Percentiles rank a stretch among this genome's conserved stretches.
phyloP scores from a whole-genome alignment of 1,284 basidiomycete species.

The Ceratorhiza oryzae-sativae region DNA sequence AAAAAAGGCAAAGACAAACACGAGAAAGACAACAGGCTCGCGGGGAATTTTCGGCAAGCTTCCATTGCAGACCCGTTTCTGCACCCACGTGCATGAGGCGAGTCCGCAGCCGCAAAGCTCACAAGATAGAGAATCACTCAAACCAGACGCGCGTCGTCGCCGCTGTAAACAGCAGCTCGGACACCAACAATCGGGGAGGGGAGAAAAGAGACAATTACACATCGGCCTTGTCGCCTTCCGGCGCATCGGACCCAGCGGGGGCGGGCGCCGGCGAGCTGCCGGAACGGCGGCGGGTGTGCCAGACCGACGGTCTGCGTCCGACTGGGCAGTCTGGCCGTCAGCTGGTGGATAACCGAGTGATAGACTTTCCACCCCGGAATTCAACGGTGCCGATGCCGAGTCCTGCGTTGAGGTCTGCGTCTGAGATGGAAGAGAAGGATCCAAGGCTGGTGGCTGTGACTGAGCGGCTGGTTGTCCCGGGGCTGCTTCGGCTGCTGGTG shows the following conservation, averaged over 20 bases:
- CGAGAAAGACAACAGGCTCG: constrained; percentile 7
- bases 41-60: constrained; percentile 13
- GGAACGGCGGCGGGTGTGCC: constrained; percentile 12
- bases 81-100: constrained; percentile 2
- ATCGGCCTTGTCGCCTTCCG: constrained; percentile 5
- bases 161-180: background rate
- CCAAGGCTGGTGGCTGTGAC: constrained; percentile 26
- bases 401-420: constrained; percentile 36
- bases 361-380: constrained; percentile 25
- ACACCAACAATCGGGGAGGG: background rate
- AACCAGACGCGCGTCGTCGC: background rate
- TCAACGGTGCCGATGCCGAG: constrained; percentile 36
- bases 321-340: constrained; percentile 14
- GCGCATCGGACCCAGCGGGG: background rate
- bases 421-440: constrained; percentile 38
- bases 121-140: constrained; percentile 8
- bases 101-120: constrained; percentile 12
- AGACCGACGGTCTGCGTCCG: constrained; percentile 24
- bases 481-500: constrained; percentile 17
- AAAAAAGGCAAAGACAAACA: background rate
- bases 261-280: constrained; percentile 8
- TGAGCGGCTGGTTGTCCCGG: constrained; percentile 20
- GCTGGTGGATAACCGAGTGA: constrained; percentile 22
- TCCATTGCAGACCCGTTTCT: too few relatives aligned
- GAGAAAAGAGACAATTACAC: background rate